Conservation (phyloP, 83 land plant genomes). For the Picea mariana region DNA sequence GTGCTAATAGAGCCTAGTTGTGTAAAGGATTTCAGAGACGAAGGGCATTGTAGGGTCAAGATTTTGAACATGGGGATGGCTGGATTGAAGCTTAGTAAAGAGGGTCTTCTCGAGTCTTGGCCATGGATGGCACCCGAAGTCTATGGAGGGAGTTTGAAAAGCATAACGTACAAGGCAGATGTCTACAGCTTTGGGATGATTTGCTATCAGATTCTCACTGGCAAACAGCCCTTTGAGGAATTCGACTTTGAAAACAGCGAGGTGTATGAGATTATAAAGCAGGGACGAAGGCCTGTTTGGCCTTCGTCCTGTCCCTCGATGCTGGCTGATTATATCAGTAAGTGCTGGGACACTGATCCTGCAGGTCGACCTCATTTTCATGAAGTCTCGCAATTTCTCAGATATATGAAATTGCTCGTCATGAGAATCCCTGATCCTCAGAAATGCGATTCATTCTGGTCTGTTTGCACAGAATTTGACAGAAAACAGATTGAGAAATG, state of each 20-base stretch:
- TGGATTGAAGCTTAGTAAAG: background rate
- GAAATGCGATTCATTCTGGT: slow-evolving; percentile 1
- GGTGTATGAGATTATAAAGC: slow-evolving; percentile 43
- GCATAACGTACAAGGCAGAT: slow-evolving; percentile 57
- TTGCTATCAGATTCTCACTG: slow-evolving; percentile 66
- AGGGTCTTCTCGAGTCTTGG: slow-evolving; percentile 49
- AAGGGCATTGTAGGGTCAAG: slow-evolving; percentile 10
- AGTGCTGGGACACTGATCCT: slow-evolving; percentile 61
- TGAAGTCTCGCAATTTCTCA: slow-evolving; percentile 50
- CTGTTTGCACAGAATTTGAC: slow-evolving; percentile 10
- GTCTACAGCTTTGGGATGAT: slow-evolving; percentile 72
- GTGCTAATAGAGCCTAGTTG: slow-evolving; percentile 42
- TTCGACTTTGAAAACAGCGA: slow-evolving; percentile 38
- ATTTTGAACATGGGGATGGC: slow-evolving; percentile 12
- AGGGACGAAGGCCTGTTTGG: slow-evolving; percentile 61
- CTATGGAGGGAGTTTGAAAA: slow-evolving; percentile 13
- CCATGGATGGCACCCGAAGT: slow-evolving; percentile 16
- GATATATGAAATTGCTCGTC: slow-evolving; percentile 43
- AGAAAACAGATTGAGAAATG: background rate
- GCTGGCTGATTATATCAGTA: slow-evolving; percentile 43
- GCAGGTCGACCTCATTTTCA: slow-evolving; percentile 48
- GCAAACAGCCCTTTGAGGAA: slow-evolving; percentile 68
- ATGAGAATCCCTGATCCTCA: slow-evolving; percentile 44
- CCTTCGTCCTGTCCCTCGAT: slow-evolving; percentile 46
- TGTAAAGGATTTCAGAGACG: slow-evolving; percentile 4